A percentile compares a stretch with the other conserved stretches of the same genome.
phyloP scores from a whole-genome alignment of 441 rosid genomes.

The Arabidopsis lyrata region DNA sequence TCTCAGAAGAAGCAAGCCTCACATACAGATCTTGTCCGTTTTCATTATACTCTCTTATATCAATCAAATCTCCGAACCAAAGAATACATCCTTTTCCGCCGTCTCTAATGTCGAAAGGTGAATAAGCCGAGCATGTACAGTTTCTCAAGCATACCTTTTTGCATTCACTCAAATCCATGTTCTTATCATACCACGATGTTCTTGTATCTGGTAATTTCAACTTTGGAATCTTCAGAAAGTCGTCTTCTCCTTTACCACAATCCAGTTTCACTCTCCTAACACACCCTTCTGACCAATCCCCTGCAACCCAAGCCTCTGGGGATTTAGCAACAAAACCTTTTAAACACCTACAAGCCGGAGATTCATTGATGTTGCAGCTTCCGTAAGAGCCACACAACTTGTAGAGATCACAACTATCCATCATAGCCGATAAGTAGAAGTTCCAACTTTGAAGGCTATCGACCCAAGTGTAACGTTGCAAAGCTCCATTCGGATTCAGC shows the following conservation, averaged over 20 bases:
- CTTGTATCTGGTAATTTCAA: conserved; percentile 71
- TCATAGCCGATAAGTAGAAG: conserved; percentile 49
- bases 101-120: conserved; percentile 47
- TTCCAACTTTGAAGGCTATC: conserved; percentile 51
- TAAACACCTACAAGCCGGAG: conserved; percentile 54
- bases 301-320: conserved; percentile 52
- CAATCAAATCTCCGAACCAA: conserved; percentile 70
- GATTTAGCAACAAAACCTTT: conserved; percentile 73
- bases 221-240: conserved; percentile 55
- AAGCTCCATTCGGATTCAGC: conserved; percentile 38
- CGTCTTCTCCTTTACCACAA: conserved; percentile 59
- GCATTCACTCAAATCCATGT: conserved; percentile 59
- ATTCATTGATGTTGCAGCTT: conserved; percentile 55
- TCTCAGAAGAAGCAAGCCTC: conserved; percentile 54
- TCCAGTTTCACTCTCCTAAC: conserved; percentile 41
- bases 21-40: conserved; percentile 60
- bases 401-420: conserved; percentile 67
- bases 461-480: conserved; percentile 58
- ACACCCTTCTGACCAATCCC: conserved; percentile 71
- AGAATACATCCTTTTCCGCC: conserved; percentile 65
- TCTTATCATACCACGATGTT: conserved; percentile 51
- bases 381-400: conserved; percentile 62
- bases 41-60: conserved; percentile 50
- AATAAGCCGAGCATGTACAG: conserved; percentile 71
- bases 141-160: conserved; percentile 58